Base-by-base conservation (phyloP, 129 eudicot genomes). In the Escallonia herrerae region DNA sequence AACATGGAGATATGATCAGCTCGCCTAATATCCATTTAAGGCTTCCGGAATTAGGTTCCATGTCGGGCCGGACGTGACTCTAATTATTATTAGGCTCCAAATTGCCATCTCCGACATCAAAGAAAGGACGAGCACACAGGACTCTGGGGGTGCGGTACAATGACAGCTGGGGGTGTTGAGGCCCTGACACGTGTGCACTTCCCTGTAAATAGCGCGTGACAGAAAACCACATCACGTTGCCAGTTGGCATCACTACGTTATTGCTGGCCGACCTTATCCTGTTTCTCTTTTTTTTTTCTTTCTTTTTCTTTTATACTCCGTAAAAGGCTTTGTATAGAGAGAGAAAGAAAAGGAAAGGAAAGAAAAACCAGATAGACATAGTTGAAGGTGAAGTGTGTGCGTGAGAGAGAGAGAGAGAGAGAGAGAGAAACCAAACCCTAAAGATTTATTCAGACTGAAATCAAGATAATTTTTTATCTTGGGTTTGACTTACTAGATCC, bases 201-300 rank as follows among this genome's bases (percentile, higher is more conserved):
- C 67, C 55, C 53, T 57, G 61, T 74, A 57, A 44, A 45, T 69
- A 76, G 82, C 86, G 86, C 86, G 86, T 81, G 82, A 80, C 68
- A 69, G 65, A 65, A 60, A 64, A 48, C 13, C 40, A 40, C 61
- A 49, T 22, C 33, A 22, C 43, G 8, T 15, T 82, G 64, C 88
- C 87, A 82, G 87, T 75, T 82, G 87, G 87, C 87, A 70, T 68
- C 83, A 74, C 64, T 15, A 78, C 66, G 72, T 75, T 68, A 66
- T 60, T 71, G 84, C 84, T 82, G 81, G 81, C 84, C 87, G 79
- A 82, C 87, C 86, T 82, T 82, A 78, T 78, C 84, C 84, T 69
- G 66, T 82, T 74, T 55, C 38, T 3, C n/a, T 48, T 49, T 40
- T 13, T 43, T 43, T 38, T 42, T 7, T 62, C 15, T 47, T 38